Evolutionary conservation across 768 basidiomycete species (phyloP), one percentile per base, ranked within the genome.

Genomic region (Rhodotorula paludigena): DNA sequence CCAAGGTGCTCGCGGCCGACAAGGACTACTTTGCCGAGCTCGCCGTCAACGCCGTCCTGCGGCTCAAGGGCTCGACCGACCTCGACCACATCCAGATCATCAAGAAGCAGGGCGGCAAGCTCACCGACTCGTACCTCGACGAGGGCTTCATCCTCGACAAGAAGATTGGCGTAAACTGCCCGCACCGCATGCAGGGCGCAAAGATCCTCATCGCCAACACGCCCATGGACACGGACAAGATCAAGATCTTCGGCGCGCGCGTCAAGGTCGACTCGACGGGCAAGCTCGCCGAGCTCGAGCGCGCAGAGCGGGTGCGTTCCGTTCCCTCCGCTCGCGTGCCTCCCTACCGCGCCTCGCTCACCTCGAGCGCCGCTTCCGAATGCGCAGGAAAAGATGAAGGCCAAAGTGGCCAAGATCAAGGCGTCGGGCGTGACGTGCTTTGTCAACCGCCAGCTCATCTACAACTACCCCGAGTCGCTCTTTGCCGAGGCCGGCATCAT

Each of bases 221-320:
- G n/a, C 90, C 96, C 6, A 98, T 98, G 96, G 96, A 99, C 80
- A 99, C 96, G 35, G 96, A 99, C 81, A 99, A 99, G 79, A 96
- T 98, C 82, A 99, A 99, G 81, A 88, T 99, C 68, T 99, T 99
- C 69, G 96, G 96, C 49, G 94, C 96, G 0, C 84, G 92, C 44
- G 87, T 98, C 69, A 91, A 92, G 80, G 96, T 98, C 11, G 94
- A 97, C 75, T 84, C 89, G 53, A 94, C 96, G 5, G 89, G 93
- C 59, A 97, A 99, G 81, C 85, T 99, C 12, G 96, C 96, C 14
- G 96, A 99, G 79, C 86, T 99, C 25, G 96, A 99, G 79, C 87
- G 93, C 18, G 96, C 96, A 11, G 96, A 98, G 80, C 83, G 87
- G 75, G 89, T 88, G 73, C 38, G 83, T 79, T 45, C 11, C 18